Base-by-base conservation (phyloP, 1,139 yeast genomes). In the Blastobotrys persicus region DNA sequence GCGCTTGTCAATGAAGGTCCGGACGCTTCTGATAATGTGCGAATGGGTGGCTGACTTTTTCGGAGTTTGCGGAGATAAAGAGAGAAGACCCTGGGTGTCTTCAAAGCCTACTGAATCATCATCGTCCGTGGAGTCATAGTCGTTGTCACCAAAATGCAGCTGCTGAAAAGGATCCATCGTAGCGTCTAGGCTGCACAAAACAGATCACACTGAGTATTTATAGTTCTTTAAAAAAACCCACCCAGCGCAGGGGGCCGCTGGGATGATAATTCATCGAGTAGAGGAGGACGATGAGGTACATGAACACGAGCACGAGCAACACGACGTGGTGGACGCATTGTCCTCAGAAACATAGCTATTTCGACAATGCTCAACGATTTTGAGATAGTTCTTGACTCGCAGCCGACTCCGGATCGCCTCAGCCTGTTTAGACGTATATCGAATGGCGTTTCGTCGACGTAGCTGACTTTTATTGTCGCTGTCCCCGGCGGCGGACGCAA, bases 201-300 rank as follows among this genome's bases (percentile, higher is more conserved):
- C 28, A 23, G 28, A 5, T 23, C 5, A 23, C 28, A 5, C 9
- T 23, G 28, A 9, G 9, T 23, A 23, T 23, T 23, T 23, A 23
- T 23, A 23, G 28, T n/a, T n/a, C n/a, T n/a, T n/a, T n/a, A n/a
- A n/a, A n/a, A n/a, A n/a, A n/a, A n/a, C n/a, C n/a, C n/a, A n/a
- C n/a, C n/a, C n/a, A n/a, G n/a, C n/a, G n/a, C n/a, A n/a, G n/a
- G n/a, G n/a, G n/a, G n/a, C n/a, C n/a, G n/a, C n/a, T n/a, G n/a
- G n/a, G n/a, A n/a, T n/a, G n/a, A n/a, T 9, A 9, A 9, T 7
- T 37, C 28, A 37, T 5, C 41, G 23, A 12, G 28, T 37, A 11
- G 41, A 37, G 11, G 13, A 11, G 14, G 41, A 37, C 41, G 41
- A 37, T 37, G 41, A 19, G 28, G 41, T 37, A 28, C 41, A 37